Evolutionary conservation across 306 rosid species (phyloP).

Genomic region (Vachellia pachyceras): DNA sequence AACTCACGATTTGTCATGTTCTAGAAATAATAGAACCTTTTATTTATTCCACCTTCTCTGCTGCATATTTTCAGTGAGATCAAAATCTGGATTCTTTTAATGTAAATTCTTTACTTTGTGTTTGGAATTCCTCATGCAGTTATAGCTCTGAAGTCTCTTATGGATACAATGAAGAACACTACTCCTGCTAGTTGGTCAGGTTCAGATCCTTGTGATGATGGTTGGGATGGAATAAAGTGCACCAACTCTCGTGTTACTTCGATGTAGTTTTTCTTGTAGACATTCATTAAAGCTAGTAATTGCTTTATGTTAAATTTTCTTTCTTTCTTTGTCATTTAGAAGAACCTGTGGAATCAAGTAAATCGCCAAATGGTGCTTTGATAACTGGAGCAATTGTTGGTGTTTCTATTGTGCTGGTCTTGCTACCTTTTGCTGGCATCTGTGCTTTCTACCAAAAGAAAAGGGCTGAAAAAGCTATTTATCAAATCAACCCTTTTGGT

Average conservation of each 20-base stretch:
- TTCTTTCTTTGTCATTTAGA: neutral
- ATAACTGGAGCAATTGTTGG: constrained; percentile 56
- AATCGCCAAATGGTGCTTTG: constrained; percentile 31
- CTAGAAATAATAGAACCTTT: neutral
- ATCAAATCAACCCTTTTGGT: constrained; percentile 47
- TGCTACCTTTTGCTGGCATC: constrained; percentile 50
- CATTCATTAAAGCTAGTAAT: neutral
- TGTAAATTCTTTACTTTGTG: neutral
- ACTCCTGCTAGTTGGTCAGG: constrained; percentile 49
- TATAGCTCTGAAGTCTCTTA: constrained; percentile 32
- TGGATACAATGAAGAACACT: constrained; percentile 27
- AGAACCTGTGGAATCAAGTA: constrained; percentile 24
- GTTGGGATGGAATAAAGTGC: constrained; percentile 55
- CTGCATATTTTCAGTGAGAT: constrained; percentile 1
- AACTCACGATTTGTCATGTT: neutral
- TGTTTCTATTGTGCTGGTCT: constrained; percentile 48
- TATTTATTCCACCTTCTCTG: constrained; percentile 4
- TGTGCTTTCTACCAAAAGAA: constrained; percentile 60
- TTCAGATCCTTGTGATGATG: constrained; percentile 48
- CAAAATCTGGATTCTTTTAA: constrained; percentile 8
- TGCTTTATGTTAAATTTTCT: neutral
- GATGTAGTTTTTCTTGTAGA: constrained; percentile 43
- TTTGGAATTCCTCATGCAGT: constrained; percentile 40
- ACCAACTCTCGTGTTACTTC: constrained; percentile 36
- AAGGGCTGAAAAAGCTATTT: constrained; percentile 48